Evolutionary conservation across 2,329 filamentous ascomycete genomes (phyloP).

Genomic region (Alternaria rosae): DNA sequence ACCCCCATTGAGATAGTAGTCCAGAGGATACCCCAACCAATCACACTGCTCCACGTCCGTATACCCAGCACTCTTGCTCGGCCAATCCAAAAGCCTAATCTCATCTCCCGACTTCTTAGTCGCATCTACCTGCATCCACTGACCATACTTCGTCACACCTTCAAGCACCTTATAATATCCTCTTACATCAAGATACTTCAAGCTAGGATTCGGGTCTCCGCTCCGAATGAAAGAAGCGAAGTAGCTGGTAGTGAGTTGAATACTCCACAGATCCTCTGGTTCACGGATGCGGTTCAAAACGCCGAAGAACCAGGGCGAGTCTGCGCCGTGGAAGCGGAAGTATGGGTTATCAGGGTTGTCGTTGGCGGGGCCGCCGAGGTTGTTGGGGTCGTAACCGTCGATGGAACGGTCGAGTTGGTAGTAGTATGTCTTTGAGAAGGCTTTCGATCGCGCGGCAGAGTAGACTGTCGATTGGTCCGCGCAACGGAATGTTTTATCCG

Average conservation of each 20-base stretch:
- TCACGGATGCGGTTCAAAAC: conserved; percentile 60
- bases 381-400: conserved; percentile 62
- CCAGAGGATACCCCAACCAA: conserved; percentile 43
- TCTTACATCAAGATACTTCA: conserved; percentile 55
- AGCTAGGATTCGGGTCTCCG: conserved; percentile 60
- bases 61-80: conserved; percentile 55
- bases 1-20: conserved; percentile 45
- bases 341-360: conserved; percentile 62
- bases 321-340: conserved; percentile 65
- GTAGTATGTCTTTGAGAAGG: conserved; percentile 62
- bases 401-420: conserved; percentile 68
- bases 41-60: conserved; percentile 61
- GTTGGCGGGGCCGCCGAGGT: conserved; percentile 57
- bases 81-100: conserved; percentile 57
- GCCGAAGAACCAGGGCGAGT: conserved; percentile 61
- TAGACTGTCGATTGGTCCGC: conserved; percentile 66
- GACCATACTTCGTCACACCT: conserved; percentile 50
- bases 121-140: conserved; percentile 43
- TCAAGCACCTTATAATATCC: conserved; percentile 55
- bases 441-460: conserved; percentile 55
- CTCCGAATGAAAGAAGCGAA: conserved; percentile 61
- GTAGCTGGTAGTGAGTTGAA: conserved; percentile 57
- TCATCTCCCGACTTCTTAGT: conserved; percentile 41
- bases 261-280: conserved; percentile 56
- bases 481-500: conserved; percentile 67